Evolutionary conservation across 2,329 filamentous ascomycete species (phyloP).

Genomic region (Ascochyta viciae-villosae): DNA sequence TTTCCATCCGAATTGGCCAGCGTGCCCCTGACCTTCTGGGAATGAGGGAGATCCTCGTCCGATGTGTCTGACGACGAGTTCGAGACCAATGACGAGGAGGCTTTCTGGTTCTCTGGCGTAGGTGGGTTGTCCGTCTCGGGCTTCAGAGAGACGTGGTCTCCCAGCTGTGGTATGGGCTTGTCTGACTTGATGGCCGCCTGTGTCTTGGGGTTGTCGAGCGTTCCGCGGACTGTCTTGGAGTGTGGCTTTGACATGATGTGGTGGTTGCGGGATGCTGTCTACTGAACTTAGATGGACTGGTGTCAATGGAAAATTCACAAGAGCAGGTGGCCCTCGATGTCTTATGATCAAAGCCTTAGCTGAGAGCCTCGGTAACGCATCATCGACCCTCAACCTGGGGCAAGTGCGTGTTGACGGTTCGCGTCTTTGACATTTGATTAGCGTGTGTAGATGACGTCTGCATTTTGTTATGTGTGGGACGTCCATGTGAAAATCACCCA

Average conservation of each 20-base stretch:
- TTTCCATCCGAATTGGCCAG: conserved; percentile 28
- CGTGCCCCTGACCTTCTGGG: conserved; percentile 36
- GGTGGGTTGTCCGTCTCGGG: conserved; percentile 24
- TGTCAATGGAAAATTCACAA: not conserved
- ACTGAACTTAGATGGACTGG: not conserved
- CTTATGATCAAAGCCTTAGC: not conserved
- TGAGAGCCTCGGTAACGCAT: conserved; percentile 16
- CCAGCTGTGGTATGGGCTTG: conserved; percentile 24
- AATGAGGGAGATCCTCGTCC: conserved; percentile 28
- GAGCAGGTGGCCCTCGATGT: not conserved
- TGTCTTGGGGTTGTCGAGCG: conserved; percentile 40
- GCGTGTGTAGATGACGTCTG: conserved; percentile 20
- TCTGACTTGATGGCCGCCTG: conserved; percentile 25
- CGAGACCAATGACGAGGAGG: conserved; percentile 9
- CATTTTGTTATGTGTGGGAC: conserved; percentile 11
- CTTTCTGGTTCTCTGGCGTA: conserved; percentile 11
- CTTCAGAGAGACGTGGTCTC: conserved; percentile 37
- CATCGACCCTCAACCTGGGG: conserved; percentile 13
- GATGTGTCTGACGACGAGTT: conserved; percentile 19
- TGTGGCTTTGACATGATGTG: conserved; percentile 23
- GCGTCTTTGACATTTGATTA: conserved; percentile 12
- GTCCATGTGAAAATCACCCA: conserved; percentile 1
- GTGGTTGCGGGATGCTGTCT: not conserved
- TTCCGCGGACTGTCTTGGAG: conserved; percentile 43
- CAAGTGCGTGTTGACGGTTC: conserved; percentile 7